Conservation (phyloP, 176 grass and related monocot genomes). For the Bonia amplexicaulis region DNA sequence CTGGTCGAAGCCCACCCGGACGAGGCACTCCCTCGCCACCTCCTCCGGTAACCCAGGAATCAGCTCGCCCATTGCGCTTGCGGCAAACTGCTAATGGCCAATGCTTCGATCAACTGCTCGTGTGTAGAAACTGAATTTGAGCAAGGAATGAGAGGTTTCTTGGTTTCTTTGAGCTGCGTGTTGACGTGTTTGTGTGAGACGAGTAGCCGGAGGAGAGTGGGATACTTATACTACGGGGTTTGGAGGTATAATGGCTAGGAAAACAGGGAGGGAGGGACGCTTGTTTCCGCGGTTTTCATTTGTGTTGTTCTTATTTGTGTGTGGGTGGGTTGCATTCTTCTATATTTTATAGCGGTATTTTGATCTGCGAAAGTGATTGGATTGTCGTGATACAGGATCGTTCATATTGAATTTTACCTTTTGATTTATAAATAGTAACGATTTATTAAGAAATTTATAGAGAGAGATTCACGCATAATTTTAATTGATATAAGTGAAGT, state of each 20-base stretch:
- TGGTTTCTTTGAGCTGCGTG: neutral
- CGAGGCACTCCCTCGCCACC: slow-evolving; percentile 85
- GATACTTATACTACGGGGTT: slow-evolving; percentile 20
- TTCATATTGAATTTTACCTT: too few relatives aligned
- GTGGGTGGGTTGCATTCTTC: neutral
- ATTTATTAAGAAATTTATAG: too few relatives aligned
- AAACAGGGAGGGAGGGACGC: neutral
- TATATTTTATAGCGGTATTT: neutral
- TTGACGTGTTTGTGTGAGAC: slow-evolving; percentile 2
- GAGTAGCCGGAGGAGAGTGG: slow-evolving; percentile 6
- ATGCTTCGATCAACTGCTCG: neutral
- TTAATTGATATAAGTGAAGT: too few relatives aligned
- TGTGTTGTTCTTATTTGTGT: neutral
- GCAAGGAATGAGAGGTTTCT: neutral
- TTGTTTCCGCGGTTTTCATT: neutral
- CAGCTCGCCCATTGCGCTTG: slow-evolving; percentile 41
- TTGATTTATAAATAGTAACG: too few relatives aligned
- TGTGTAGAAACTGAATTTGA: neutral
- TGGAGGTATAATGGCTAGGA: neutral
- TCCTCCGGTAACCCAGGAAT: slow-evolving; percentile 81
- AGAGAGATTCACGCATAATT: too few relatives aligned
- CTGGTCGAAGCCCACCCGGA: slow-evolving; percentile 64
- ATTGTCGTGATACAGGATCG: neutral
- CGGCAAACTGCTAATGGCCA: neutral
- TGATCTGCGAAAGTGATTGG: neutral